Conservation (phyloP, 2,329 filamentous ascomycete species). For the Fusarium algeriense region DNA sequence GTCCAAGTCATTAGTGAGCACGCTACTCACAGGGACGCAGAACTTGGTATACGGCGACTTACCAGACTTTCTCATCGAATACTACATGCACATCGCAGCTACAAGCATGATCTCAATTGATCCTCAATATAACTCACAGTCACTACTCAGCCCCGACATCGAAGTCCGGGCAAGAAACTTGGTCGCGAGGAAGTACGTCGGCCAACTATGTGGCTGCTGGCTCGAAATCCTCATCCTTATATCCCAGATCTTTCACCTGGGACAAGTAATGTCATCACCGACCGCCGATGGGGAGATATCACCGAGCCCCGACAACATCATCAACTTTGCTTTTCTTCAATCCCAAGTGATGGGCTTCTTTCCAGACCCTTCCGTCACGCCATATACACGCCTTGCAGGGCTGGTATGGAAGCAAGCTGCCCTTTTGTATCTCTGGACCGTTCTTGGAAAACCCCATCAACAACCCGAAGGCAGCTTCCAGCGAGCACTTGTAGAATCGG, state of each 20-base stretch:
- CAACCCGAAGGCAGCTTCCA: slow-evolving; percentile 37
- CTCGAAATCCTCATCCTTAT: slow-evolving; percentile 54
- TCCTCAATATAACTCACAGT: slow-evolving; percentile 46
- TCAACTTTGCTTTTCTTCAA: slow-evolving; percentile 58
- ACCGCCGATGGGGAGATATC: slow-evolving; percentile 44
- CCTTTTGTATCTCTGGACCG: slow-evolving; percentile 57
- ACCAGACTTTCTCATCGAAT: slow-evolving; percentile 61
- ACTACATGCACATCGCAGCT: slow-evolving; percentile 61
- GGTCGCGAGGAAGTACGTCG: slow-evolving; percentile 50
- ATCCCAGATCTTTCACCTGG: slow-evolving; percentile 57
- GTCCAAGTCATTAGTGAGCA: slow-evolving; percentile 57
- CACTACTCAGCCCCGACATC: slow-evolving; percentile 50
- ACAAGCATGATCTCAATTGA: slow-evolving; percentile 62
- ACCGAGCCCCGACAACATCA: slow-evolving; percentile 56
- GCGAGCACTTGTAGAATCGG: slow-evolving; percentile 44
- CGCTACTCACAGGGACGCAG: slow-evolving; percentile 52
- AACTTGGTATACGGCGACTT: slow-evolving; percentile 53
- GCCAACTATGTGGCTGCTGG: slow-evolving; percentile 56
- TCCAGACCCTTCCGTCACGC: slow-evolving; percentile 51
- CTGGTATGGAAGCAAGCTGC: slow-evolving; percentile 60
- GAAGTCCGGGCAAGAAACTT: slow-evolving; percentile 49
- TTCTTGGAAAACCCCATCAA: slow-evolving; percentile 49
- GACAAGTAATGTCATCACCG: slow-evolving; percentile 55
- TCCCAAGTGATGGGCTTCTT: slow-evolving; percentile 56
- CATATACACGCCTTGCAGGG: slow-evolving; percentile 56